A percentile compares a stretch with the other conserved stretches of the same genome.
Evolutionary conservation across 306 rosid genomes (phyloP).

Genomic region (Psophocarpus tetragonolobus): DNA sequence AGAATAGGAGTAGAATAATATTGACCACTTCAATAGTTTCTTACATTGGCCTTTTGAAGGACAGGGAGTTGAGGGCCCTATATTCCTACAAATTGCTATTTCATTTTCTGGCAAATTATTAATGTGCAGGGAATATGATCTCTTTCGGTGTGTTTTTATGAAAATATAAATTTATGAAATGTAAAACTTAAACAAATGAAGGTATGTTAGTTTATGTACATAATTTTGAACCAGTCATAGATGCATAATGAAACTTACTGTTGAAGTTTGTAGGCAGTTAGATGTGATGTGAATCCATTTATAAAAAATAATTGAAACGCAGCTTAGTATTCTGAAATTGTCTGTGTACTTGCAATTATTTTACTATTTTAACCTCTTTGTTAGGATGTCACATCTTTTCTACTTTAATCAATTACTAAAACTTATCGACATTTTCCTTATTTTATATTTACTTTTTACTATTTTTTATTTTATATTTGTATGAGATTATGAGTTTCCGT

Average conservation of each 20-base stretch:
- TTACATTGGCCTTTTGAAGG: neutral
- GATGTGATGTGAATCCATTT: neutral
- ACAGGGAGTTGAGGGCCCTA: neutral
- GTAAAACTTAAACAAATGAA: neutral
- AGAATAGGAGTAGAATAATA: neutral
- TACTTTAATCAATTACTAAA: neutral
- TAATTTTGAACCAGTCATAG: neutral
- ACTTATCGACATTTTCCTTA: neutral
- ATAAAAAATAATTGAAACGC: neutral
- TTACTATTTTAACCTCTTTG: neutral
- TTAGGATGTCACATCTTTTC: neutral
- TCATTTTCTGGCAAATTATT: neutral
- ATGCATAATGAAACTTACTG: neutral
- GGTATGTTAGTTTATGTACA: neutral
- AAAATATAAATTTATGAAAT: neutral
- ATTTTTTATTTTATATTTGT: neutral
- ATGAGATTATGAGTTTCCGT: neutral
- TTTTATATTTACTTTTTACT: neutral
- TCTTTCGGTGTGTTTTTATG: slow-evolving; percentile 11
- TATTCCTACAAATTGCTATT: neutral
- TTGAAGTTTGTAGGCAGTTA: neutral
- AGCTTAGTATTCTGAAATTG: neutral
- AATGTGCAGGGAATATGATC: slow-evolving; percentile 33
- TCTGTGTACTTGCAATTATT: neutral
- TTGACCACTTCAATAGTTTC: neutral